These are phyloP conservation scores for Phycomyces nitens DNA, from an alignment of 192 early-diverging fungal species.

Conservation along the genomic window DNA sequence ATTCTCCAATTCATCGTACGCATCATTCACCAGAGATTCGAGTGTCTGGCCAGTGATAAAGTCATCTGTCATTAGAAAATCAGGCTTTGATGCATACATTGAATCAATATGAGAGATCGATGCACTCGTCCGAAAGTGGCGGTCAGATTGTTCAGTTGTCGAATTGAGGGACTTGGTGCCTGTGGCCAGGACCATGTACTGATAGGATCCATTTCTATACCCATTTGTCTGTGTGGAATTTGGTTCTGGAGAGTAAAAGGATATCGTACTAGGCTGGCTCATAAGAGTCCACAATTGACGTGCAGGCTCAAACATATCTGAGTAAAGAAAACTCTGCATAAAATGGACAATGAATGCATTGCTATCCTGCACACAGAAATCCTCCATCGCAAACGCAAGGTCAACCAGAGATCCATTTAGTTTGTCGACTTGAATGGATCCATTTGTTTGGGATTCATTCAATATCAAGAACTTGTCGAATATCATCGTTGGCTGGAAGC, in stretches of 20 bases:
- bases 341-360: conserved; percentile 31
- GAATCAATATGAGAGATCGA: conserved; percentile 31
- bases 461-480: conserved; percentile 33
- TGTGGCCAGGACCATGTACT: conserved; percentile 15
- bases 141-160: conserved; percentile 3
- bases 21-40: conserved; percentile 13
- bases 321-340: conserved; percentile 14
- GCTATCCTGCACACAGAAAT: conserved; percentile 29
- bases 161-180: conserved; percentile 1
- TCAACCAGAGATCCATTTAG: not conserved
- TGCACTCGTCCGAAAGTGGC: conserved; percentile 12
- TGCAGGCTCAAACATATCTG: conserved; percentile 15
- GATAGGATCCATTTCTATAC: conserved; percentile 8
- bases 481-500: conserved; percentile 36
- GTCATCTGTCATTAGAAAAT: conserved; percentile 29
- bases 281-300: conserved; percentile 15
- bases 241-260: conserved; percentile 3
- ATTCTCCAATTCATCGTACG: not conserved
- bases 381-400: conserved; percentile 24
- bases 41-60: conserved; percentile 19
- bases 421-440: not conserved
- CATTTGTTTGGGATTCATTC: not conserved
- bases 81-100: conserved; percentile 19
- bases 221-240: conserved; percentile 1
- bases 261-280: not conserved